A percentile compares a stretch with the other conserved stretches of the same genome.
phyloP scores from a whole-genome alignment of 164 flowering plant genomes.

The Nymphaea colorata region DNA sequence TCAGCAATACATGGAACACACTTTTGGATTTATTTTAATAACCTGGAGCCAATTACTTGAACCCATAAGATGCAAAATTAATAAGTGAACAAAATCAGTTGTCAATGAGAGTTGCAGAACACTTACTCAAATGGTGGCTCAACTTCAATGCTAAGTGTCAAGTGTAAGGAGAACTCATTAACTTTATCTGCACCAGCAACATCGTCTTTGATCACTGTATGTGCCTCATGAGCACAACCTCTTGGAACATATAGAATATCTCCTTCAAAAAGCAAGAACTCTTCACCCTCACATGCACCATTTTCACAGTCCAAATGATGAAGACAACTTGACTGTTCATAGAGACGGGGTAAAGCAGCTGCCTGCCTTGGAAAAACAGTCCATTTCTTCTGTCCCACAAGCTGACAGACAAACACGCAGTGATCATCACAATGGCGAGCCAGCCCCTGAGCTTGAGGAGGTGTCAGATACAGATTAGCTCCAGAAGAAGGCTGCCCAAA shows the following conservation, averaged over 20 bases:
- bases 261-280: constrained; percentile 50
- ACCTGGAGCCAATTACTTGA: not conserved
- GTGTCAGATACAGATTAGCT: constrained; percentile 65
- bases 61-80: not conserved
- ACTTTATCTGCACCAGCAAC: constrained; percentile 6
- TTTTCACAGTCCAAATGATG: constrained; percentile 12
- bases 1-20: not conserved
- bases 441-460: constrained; percentile 68
- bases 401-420: constrained; percentile 74
- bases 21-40: no score
- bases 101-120: not conserved
- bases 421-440: constrained; percentile 73
- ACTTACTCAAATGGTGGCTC: constrained; percentile 88
- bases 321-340: constrained; percentile 28
- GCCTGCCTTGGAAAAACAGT: constrained; percentile 20
- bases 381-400: constrained; percentile 57
- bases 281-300: constrained; percentile 9
- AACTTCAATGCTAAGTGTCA: constrained; percentile 66
- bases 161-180: constrained; percentile 47
- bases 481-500: constrained; percentile 84
- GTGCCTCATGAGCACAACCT: constrained; percentile 70
- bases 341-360: constrained; percentile 51
- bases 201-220: constrained; percentile 20
- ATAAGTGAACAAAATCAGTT: not conserved
- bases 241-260: constrained; percentile 74